These are phyloP conservation scores for Madurella mycetomatis DNA, from an alignment of 2,329 filamentous ascomycete species.

Conservation along the genomic window DNA sequence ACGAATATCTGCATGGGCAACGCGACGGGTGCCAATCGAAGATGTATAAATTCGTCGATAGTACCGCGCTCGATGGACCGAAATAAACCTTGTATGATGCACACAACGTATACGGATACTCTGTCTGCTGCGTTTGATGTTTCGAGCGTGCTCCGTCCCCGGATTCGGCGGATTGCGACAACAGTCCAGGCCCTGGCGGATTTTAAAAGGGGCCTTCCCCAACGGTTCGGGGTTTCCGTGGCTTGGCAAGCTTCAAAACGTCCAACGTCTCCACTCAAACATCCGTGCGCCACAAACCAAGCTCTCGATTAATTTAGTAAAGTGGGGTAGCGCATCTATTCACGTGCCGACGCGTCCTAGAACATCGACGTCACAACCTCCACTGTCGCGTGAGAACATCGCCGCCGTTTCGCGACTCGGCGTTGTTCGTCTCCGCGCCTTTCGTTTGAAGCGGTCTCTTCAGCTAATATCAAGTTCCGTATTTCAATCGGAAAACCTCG, in stretches of 20 bases:
- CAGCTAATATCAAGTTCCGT: too few relatives aligned
- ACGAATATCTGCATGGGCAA: neutral
- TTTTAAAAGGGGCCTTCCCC: constrained; percentile 8
- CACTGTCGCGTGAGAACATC: neutral
- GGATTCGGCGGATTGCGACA: neutral
- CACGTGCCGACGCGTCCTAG: constrained; percentile 14
- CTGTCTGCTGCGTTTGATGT: neutral
- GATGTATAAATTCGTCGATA: neutral
- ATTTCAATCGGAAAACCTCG: too few relatives aligned
- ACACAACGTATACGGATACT: neutral
- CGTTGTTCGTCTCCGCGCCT: neutral
- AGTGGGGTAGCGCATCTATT: neutral
- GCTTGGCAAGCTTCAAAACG: constrained; percentile 3
- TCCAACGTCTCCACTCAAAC: constrained; percentile 5
- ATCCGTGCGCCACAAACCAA: constrained; percentile 2
- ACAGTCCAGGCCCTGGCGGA: neutral
- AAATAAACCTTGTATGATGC: too few relatives aligned
- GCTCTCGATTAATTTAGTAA: neutral
- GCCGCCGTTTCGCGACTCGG: neutral
- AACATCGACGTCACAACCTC: neutral
- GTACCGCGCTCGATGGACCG: too few relatives aligned
- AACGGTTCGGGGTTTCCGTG: constrained; percentile 3
- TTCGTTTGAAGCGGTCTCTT: too few relatives aligned
- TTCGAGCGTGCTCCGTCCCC: neutral
- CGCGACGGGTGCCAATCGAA: neutral